Base-by-base conservation (phyloP, 108 stramenopile genomes). In the Chaetoceros tenuissimus region DNA sequence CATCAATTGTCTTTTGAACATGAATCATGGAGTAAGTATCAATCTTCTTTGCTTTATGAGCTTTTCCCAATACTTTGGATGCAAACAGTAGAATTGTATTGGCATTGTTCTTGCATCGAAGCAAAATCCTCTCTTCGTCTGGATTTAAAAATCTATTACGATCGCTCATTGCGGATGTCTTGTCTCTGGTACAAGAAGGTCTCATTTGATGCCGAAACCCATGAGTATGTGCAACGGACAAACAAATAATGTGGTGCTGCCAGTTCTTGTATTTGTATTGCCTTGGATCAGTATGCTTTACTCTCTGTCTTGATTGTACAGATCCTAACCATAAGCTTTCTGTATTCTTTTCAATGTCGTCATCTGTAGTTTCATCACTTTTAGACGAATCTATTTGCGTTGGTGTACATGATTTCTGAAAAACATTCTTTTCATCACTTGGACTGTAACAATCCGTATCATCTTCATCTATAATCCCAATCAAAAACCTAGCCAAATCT, bases 1-100 rank as follows among this genome's bases (percentile, higher is more conserved):
- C 19, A 60, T 60, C 48, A 1, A 60, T 10, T 8, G 31, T 20
- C 21, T 51, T 49, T 19, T 20, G 21, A 7, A 60, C 21, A 20
- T 60, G 59, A 2, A 60, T 31, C 59, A 60, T 50, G 28, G 48
- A 50, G 31, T 27, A 60, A n/a, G 59, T 50, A 50, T 60, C 59
- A 49, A 60, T 49, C 3, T 22, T 18, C 23, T 13, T 18, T 22
- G 27, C 24, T n/a, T 20, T n/a, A 28, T 51, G 59, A 24, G 45
- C 44, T 31, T 45, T 60, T 7, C 59, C 48, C 16, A 60, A 18
- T 1, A 50, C 29, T 21, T 50, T 30, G 22, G 25, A 46, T 3
- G 30, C 49, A 16, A 3, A 21, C 10, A 28, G 19, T 2, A 60
- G 24, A 49, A 60, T 60, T 23, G 59, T 46, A 50, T 60, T 60